These are phyloP conservation scores for Colletotrichum gigasporum DNA, from an alignment of 2,329 filamentous ascomycete genomes.

Conservation along the genomic window DNA sequence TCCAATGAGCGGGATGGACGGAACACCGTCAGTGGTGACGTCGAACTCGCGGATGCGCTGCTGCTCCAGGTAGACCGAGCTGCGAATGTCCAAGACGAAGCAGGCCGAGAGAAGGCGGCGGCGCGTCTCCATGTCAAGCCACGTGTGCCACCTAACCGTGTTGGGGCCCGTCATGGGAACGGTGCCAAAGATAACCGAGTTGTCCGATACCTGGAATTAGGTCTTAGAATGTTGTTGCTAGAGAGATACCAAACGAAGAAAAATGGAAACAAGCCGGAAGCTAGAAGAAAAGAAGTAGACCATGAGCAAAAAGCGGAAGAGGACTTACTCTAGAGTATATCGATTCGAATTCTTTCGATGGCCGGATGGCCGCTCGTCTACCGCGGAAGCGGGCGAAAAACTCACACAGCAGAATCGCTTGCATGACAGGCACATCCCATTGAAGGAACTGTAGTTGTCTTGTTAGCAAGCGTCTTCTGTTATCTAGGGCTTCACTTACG, in stretches of 20 bases:
- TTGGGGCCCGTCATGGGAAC: slow-evolving; percentile 36
- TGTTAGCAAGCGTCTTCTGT: background rate
- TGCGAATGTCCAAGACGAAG: slow-evolving; percentile 66
- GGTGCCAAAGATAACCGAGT: slow-evolving; percentile 39
- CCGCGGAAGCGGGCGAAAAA: slow-evolving; percentile 65
- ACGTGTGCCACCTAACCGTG: slow-evolving; percentile 57
- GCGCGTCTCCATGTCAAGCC: slow-evolving; percentile 62
- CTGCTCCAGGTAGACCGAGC: slow-evolving; percentile 64
- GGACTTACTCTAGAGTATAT: slow-evolving; percentile 63
- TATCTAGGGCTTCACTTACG: slow-evolving; percentile 49
- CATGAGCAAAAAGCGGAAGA: slow-evolving; percentile 36
- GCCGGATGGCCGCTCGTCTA: slow-evolving; percentile 55
- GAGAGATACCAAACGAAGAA: slow-evolving; percentile 34
- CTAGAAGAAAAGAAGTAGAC: slow-evolving; percentile 41
- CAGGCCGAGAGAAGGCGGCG: slow-evolving; percentile 65
- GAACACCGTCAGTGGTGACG: slow-evolving; percentile 43
- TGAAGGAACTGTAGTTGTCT: slow-evolving; percentile 49
- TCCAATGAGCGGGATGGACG: slow-evolving; percentile 57
- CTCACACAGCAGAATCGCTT: slow-evolving; percentile 64
- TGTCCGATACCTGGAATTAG: slow-evolving; percentile 50
- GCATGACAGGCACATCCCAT: slow-evolving; percentile 61
- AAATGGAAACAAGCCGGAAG: slow-evolving; percentile 35
- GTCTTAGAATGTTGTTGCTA: slow-evolving; percentile 37
- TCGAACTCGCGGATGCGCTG: slow-evolving; percentile 46
- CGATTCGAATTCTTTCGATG: slow-evolving; percentile 59